phyloP scores from a whole-genome alignment of 1,284 basidiomycete genomes.

The Ceratobasidium sp. region DNA sequence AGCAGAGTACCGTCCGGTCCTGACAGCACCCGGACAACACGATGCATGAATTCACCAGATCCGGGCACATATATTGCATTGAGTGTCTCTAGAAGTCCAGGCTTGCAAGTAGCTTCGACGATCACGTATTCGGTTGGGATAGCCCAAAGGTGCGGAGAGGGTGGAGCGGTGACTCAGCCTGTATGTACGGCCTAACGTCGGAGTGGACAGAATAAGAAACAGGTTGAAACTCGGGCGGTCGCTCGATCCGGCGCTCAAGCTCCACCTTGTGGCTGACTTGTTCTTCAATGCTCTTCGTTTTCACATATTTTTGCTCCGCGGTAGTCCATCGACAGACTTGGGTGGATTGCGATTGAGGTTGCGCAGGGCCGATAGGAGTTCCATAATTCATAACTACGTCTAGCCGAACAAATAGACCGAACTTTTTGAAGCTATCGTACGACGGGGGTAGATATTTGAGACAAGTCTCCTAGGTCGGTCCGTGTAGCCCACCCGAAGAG shows the following conservation, averaged over 20 bases:
- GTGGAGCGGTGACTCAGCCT: neutral
- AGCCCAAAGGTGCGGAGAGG: neutral
- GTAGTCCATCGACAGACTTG: no score
- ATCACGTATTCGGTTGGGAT: neutral
- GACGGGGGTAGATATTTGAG: no score
- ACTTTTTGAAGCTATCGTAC: no score
- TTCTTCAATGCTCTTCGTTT: no score
- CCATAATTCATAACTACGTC: no score
- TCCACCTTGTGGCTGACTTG: conserved; percentile 56
- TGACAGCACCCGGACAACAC: conserved; percentile 60
- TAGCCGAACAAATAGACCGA: no score
- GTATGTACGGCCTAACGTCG: neutral
- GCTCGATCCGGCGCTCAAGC: conserved; percentile 40
- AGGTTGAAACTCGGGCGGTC: conserved; percentile 7
- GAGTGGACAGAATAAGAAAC: conserved; percentile 5
- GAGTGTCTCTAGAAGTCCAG: conserved; percentile 57
- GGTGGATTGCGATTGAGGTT: no score
- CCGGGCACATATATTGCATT: neutral
- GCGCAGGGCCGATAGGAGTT: no score
- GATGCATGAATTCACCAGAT: conserved; percentile 35
- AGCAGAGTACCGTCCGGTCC: conserved; percentile 60
- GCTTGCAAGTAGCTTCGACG: conserved; percentile 6
- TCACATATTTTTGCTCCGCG: no score
- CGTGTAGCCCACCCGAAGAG: no score
- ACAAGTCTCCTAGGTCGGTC: no score